Evolutionary conservation across 2,329 filamentous ascomycete genomes (phyloP).

Genomic region (Phoma sp.): DNA sequence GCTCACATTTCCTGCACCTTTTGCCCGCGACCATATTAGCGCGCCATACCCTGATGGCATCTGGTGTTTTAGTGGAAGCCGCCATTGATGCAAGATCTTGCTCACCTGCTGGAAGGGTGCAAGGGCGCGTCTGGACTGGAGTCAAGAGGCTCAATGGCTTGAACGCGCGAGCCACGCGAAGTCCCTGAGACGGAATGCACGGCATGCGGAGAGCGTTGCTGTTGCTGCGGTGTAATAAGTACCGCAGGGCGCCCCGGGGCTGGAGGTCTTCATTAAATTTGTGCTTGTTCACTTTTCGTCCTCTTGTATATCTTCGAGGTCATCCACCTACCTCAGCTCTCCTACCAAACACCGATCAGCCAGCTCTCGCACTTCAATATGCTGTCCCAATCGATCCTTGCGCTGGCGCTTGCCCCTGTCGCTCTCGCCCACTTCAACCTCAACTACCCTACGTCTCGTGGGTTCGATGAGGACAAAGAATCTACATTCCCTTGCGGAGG

Average conservation of each 20-base stretch:
- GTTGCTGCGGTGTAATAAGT: slow-evolving; percentile 35
- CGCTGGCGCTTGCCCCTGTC: slow-evolving; percentile 53
- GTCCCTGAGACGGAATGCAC: slow-evolving; percentile 33
- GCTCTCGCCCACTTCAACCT: slow-evolving; percentile 64
- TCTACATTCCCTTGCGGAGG: slow-evolving; percentile 59
- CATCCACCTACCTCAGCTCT: not conserved
- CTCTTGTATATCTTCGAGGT: not conserved
- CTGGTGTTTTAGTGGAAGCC: slow-evolving; percentile 21
- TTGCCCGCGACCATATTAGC: slow-evolving; percentile 3
- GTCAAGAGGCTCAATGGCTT: slow-evolving; percentile 24
- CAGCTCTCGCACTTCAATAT: slow-evolving; percentile 29
- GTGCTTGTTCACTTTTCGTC: slow-evolving; percentile 3
- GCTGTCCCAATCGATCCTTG: slow-evolving; percentile 42
- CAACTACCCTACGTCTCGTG: slow-evolving; percentile 59
- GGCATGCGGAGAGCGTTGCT: slow-evolving; percentile 27
- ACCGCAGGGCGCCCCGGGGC: slow-evolving; percentile 29
- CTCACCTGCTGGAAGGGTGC: slow-evolving; percentile 27
- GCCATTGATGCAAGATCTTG: slow-evolving; percentile 28
- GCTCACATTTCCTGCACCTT: slow-evolving; percentile 34
- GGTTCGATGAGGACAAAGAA: slow-evolving; percentile 57
- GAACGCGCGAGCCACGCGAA: slow-evolving; percentile 34
- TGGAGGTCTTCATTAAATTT: not conserved
- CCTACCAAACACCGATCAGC: not conserved
- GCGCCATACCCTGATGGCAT: slow-evolving; percentile 13
- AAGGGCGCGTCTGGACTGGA: slow-evolving; percentile 22